Evolutionary conservation across 2,329 filamentous ascomycete genomes (phyloP).

Genomic region (Pseudogymnoascus sp.): DNA sequence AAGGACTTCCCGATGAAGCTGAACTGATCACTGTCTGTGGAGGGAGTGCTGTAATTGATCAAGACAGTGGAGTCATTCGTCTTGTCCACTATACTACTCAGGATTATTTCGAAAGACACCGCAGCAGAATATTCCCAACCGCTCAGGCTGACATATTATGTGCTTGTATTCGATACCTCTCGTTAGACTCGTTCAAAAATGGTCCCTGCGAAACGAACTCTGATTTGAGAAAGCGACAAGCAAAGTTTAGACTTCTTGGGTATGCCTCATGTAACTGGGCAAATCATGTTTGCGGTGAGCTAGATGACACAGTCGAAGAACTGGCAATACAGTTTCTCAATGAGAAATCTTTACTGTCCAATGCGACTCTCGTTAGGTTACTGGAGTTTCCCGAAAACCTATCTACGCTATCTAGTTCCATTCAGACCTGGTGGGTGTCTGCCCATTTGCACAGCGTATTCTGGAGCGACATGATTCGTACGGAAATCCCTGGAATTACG

Average conservation of each 20-base stretch:
- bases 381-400: no score
- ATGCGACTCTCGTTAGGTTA: neutral
- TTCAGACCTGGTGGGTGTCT: no score
- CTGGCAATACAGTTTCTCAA: neutral
- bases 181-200: neutral
- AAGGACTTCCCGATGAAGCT: neutral
- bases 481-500: neutral
- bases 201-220: neutral
- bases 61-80: conserved; percentile 12
- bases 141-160: neutral
- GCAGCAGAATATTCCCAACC: neutral
- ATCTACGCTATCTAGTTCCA: no score
- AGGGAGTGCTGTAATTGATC: conserved; percentile 18
- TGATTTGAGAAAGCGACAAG: neutral
- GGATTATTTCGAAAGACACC: conserved; percentile 21
- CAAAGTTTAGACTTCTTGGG: neutral
- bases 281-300: neutral
- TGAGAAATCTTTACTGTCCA: neutral
- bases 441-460: no score
- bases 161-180: neutral
- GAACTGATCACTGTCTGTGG: conserved; percentile 24
- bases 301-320: neutral
- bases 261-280: neutral
- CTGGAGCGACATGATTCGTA: no score
- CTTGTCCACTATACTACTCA: conserved; percentile 25